These are phyloP conservation scores for Alternaria arbusti DNA, from an alignment of 2,329 filamentous ascomycete species.

Conservation along the genomic window DNA sequence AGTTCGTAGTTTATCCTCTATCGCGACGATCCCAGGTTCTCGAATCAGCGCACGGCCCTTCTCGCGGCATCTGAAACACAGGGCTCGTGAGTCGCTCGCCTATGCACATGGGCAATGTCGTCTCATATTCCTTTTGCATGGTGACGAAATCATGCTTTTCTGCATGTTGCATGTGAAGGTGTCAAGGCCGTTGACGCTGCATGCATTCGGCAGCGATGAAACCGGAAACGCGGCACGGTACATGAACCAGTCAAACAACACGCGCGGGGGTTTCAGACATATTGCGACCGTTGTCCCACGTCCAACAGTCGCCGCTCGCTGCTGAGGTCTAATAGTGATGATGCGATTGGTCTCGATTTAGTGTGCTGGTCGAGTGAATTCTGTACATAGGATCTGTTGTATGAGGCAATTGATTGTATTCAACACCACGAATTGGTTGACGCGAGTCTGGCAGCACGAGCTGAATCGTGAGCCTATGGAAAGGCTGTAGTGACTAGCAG, in stretches of 20 bases:
- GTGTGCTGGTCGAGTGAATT: background rate
- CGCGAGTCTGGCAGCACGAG: conserved; percentile 3
- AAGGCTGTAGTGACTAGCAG: conserved; percentile 4
- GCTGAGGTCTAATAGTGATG: background rate
- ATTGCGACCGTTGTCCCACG: background rate
- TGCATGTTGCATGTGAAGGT: background rate
- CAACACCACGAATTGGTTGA: conserved; percentile 4
- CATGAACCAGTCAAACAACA: background rate
- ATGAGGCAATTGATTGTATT: conserved; percentile 6
- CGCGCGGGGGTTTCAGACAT: background rate
- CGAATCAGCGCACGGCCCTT: background rate
- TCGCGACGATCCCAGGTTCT: background rate
- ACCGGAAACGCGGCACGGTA: background rate
- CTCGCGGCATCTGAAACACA: background rate
- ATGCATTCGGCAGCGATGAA: background rate
- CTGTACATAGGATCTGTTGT: background rate
- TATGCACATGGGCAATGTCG: background rate
- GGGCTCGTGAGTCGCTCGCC: background rate
- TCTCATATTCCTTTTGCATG: background rate
- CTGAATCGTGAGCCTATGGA: conserved; percentile 1
- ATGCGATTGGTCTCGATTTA: background rate
- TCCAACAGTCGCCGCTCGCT: background rate
- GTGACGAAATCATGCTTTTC: background rate
- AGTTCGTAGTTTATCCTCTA: background rate
- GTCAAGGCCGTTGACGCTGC: background rate